phyloP scores from a whole-genome alignment of 192 early-diverging fungal genomes.

The Phlyctochytrium bullatum region DNA sequence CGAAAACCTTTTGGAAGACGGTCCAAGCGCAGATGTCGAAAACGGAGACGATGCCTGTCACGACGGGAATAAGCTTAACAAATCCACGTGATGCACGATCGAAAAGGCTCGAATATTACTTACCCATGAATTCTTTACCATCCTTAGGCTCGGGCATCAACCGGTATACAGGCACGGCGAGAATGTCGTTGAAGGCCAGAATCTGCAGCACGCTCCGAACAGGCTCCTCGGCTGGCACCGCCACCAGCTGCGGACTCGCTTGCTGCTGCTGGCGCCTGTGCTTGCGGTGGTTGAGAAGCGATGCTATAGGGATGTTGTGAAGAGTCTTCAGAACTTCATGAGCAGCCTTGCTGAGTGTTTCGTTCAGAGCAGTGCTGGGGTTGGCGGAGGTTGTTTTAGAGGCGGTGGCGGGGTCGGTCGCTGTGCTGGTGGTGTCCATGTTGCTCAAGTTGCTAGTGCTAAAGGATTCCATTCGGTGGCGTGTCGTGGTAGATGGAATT shows the following conservation, averaged over 20 bases:
- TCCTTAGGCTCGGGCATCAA: not conserved
- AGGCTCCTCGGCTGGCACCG: constrained; percentile 30
- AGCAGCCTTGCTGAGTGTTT: too few relatives aligned
- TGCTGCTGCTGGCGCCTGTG: constrained; percentile 5
- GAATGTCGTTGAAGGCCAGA: constrained; percentile 32
- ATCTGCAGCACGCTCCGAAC: constrained; percentile 33
- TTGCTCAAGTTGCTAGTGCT: too few relatives aligned
- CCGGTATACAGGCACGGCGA: constrained; percentile 42
- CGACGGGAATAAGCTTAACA: not conserved
- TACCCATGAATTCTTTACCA: constrained; percentile 19
- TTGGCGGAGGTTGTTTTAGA: too few relatives aligned
- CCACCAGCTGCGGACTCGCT: constrained; percentile 21
- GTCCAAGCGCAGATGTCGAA: constrained; percentile 47
- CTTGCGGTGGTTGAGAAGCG: constrained; percentile 29
- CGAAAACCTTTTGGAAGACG: constrained; percentile 51
- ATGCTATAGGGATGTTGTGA: constrained; percentile 22
- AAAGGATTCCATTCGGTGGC: too few relatives aligned
- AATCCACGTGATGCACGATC: not conserved
- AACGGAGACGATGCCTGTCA: constrained; percentile 45
- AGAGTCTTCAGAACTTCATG: not conserved
- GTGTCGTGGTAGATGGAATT: too few relatives aligned
- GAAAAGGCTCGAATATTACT: constrained; percentile 11
- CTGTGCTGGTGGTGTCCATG: too few relatives aligned
- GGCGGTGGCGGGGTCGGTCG: too few relatives aligned
- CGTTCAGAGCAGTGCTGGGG: too few relatives aligned